Evolutionary conservation across 805 yeast species (phyloP).

Genomic region (Wickerhamomyces strasburgensis): DNA sequence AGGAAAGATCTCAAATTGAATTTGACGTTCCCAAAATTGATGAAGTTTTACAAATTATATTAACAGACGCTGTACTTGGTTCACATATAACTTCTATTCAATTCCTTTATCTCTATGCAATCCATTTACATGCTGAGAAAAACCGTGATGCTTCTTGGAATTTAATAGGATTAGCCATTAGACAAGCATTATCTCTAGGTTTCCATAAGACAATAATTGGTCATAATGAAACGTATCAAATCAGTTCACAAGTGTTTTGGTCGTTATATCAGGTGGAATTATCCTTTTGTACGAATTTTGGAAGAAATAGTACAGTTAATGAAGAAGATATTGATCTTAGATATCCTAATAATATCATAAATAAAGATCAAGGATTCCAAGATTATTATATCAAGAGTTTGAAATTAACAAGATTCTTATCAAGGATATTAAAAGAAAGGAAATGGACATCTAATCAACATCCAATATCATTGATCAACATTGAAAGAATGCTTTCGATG

Average conservation of each 20-base stretch:
- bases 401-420: conserved; percentile 33
- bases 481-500: conserved; percentile 36
- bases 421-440: conserved; percentile 37
- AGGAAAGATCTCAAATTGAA: conserved; percentile 12
- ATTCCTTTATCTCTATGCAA: conserved; percentile 36
- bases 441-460: conserved; percentile 30
- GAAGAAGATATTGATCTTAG: conserved; percentile 41
- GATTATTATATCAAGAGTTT: conserved; percentile 31
- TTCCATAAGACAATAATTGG: conserved; percentile 35
- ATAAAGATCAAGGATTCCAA: conserved; percentile 24
- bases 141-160: conserved; percentile 47
- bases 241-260: conserved; percentile 36
- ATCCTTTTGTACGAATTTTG: conserved; percentile 39
- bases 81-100: conserved; percentile 43
- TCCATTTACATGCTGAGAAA: conserved; percentile 39
- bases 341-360: conserved; percentile 27
- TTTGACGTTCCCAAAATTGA: conserved; percentile 28
- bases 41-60: conserved; percentile 36
- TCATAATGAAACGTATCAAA: conserved; percentile 12
- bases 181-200: conserved; percentile 46
- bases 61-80: conserved; percentile 39
- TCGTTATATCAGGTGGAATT: conserved; percentile 38
- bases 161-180: conserved; percentile 40
- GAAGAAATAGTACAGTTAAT: conserved; percentile 40
- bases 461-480: conserved; percentile 35